Conservation (phyloP, 768 basidiomycete genomes). For the Ramaria sp. region DNA sequence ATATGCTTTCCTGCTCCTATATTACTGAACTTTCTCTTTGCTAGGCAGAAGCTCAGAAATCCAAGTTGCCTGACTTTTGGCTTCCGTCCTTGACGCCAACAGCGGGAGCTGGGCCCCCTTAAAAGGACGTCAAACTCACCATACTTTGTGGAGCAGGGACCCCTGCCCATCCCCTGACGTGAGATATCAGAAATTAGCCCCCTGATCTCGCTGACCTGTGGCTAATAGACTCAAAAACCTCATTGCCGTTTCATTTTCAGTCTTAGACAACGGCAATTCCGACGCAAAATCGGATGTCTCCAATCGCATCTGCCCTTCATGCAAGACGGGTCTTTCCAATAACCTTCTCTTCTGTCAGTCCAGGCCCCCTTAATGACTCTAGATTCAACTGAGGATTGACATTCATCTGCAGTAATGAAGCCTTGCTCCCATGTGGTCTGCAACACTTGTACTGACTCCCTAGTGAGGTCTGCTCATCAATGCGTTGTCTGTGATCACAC, state of each 20-base stretch:
- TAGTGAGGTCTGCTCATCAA: slow-evolving; percentile 66
- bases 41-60: slow-evolving; percentile 64
- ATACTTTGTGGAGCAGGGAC: slow-evolving; percentile 80
- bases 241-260: slow-evolving; percentile 65
- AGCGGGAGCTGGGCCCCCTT: slow-evolving; percentile 41
- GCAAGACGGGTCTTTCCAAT: slow-evolving; percentile 78
- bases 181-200: slow-evolving; percentile 20
- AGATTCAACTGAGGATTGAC: neutral
- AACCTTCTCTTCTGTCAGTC: slow-evolving; percentile 60
- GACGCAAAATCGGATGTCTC: slow-evolving; percentile 39
- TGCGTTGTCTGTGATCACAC: slow-evolving; percentile 78
- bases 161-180: slow-evolving; percentile 72
- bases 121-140: slow-evolving; percentile 76
- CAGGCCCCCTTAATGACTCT: neutral
- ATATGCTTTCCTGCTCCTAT: neutral
- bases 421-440: slow-evolving; percentile 89
- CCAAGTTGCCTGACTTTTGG: slow-evolving; percentile 96
- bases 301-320: slow-evolving; percentile 69
- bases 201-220: neutral
- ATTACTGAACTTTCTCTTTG: neutral
- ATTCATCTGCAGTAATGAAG: slow-evolving; percentile 51
- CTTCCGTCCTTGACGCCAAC: slow-evolving; percentile 86
- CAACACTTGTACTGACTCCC: slow-evolving; percentile 81
- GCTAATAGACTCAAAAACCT: slow-evolving; percentile 52
- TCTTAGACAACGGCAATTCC: slow-evolving; percentile 23